phyloP scores from a whole-genome alignment of 2,329 filamentous ascomycete species.

The Cytospora piceae region DNA sequence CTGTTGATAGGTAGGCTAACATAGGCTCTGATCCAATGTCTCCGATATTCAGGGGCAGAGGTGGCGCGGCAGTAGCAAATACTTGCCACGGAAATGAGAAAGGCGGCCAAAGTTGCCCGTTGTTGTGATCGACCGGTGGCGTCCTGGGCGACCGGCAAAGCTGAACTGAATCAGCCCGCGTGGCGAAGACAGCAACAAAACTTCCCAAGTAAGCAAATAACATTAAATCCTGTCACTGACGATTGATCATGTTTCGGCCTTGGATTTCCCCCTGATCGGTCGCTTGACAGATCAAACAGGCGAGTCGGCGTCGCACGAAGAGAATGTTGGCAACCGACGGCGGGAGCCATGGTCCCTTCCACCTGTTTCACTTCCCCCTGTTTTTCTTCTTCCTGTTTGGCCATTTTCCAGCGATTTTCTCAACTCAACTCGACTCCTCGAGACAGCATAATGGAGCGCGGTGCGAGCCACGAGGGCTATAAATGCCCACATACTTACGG shows the following conservation, averaged over 20 bases:
- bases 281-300: conserved; percentile 12
- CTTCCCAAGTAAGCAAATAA: not conserved
- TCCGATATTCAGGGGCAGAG: not conserved
- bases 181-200: not conserved
- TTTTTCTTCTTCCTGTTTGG: not conserved
- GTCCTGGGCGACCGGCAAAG: conserved; percentile 12
- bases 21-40: not conserved
- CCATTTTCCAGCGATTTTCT: not conserved
- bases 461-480: not conserved
- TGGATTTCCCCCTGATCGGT: not conserved
- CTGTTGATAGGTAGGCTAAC: not conserved
- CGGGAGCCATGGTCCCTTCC: not conserved
- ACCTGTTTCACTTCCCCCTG: not conserved
- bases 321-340: not conserved
- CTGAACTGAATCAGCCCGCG: conserved; percentile 5
- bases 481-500: not conserved
- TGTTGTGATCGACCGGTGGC: conserved; percentile 7
- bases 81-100: not conserved
- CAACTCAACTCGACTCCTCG: not conserved
- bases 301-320: not conserved
- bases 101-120: not conserved
- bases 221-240: not conserved
- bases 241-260: not conserved
- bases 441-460: not conserved
- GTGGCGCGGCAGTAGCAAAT: not conserved